phyloP scores from a whole-genome alignment of 768 basidiomycete genomes.

The Boletus edulis region DNA sequence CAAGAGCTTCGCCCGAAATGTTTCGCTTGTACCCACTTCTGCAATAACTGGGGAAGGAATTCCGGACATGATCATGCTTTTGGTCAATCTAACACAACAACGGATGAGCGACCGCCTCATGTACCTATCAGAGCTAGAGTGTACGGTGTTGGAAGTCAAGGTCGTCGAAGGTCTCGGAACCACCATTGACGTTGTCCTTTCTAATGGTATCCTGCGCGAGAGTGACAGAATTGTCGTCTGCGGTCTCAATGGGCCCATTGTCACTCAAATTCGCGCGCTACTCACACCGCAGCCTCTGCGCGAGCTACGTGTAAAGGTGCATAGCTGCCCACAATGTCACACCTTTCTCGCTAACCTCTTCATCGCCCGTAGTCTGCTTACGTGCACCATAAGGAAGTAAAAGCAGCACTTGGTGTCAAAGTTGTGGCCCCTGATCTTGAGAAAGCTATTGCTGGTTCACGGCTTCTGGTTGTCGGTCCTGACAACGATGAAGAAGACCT shows the following conservation, averaged over 20 bases:
- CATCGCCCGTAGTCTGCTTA: slow-evolving; percentile 69
- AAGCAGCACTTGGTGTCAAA: slow-evolving; percentile 96
- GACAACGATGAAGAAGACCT: slow-evolving; percentile 97
- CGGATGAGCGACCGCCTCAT: slow-evolving; percentile 97
- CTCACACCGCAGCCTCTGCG: slow-evolving; percentile 95
- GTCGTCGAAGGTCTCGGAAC: slow-evolving; percentile 97
- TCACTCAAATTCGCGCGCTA: slow-evolving; percentile 90
- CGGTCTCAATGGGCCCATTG: slow-evolving; percentile 95
- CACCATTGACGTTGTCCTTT: slow-evolving; percentile 94
- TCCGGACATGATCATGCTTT: slow-evolving; percentile 98
- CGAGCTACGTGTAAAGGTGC: slow-evolving; percentile 92
- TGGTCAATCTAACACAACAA: slow-evolving; percentile 96
- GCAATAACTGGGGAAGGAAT: slow-evolving; percentile 98
- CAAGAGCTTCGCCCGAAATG: slow-evolving; percentile 90
- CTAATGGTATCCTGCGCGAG: slow-evolving; percentile 90
- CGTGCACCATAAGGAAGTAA: slow-evolving; percentile 96
- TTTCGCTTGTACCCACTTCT: slow-evolving; percentile 96
- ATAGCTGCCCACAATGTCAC: slow-evolving; percentile 8
- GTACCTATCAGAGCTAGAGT: slow-evolving; percentile 97
- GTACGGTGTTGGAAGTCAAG: slow-evolving; percentile 98
- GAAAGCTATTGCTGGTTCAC: slow-evolving; percentile 96
- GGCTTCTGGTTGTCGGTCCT: slow-evolving; percentile 86
- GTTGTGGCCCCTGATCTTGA: slow-evolving; percentile 93
- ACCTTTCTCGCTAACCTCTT: slow-evolving; percentile 1
- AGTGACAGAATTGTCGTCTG: slow-evolving; percentile 95